Conservation (phyloP, 805 yeast genomes). For the Candida adriatica region DNA sequence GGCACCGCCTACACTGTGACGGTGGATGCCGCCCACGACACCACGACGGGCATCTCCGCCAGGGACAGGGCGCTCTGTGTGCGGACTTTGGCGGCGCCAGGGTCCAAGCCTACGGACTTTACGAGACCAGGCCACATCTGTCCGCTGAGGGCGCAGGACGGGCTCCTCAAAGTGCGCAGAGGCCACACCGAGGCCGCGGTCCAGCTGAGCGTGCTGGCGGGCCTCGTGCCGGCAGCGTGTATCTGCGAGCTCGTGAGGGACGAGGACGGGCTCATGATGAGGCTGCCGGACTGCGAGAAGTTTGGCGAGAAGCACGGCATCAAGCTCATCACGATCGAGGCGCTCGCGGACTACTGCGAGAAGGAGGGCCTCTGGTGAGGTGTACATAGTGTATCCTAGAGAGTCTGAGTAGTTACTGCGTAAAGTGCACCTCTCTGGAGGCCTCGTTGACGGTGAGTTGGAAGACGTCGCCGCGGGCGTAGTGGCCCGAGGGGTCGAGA, state of each 20-base stretch:
- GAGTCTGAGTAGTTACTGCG: not conserved
- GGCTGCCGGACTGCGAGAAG: slow-evolving; percentile 74
- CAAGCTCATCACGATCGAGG: slow-evolving; percentile 74
- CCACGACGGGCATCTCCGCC: slow-evolving; percentile 96
- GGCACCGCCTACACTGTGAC: slow-evolving; percentile 97
- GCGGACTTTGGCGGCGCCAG: slow-evolving; percentile 55
- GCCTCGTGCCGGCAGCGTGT: slow-evolving; percentile 78
- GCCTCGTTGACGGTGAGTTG: slow-evolving; percentile 34
- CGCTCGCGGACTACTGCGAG: slow-evolving; percentile 49
- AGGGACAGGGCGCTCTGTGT: slow-evolving; percentile 88
- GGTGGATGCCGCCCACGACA: slow-evolving; percentile 64
- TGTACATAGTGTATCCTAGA: not conserved
- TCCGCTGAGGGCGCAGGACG: slow-evolving; percentile 87
- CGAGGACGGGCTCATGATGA: slow-evolving; percentile 92
- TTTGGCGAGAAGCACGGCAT: slow-evolving; percentile 59
- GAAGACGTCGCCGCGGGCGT: slow-evolving; percentile 37
- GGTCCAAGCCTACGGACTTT: slow-evolving; percentile 55
- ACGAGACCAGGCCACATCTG: slow-evolving; percentile 91
- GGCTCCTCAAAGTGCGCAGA: slow-evolving; percentile 70
- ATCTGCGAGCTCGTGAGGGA: slow-evolving; percentile 93
- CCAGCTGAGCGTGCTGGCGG: slow-evolving; percentile 72
- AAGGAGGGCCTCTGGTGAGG: slow-evolving; percentile 9
- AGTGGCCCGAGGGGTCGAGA: slow-evolving; percentile 38
- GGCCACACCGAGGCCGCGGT: slow-evolving; percentile 99
- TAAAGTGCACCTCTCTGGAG: slow-evolving; percentile 17